Base-by-base conservation (phyloP, 768 basidiomycete species). In the Rossbeevera mucosa region DNA sequence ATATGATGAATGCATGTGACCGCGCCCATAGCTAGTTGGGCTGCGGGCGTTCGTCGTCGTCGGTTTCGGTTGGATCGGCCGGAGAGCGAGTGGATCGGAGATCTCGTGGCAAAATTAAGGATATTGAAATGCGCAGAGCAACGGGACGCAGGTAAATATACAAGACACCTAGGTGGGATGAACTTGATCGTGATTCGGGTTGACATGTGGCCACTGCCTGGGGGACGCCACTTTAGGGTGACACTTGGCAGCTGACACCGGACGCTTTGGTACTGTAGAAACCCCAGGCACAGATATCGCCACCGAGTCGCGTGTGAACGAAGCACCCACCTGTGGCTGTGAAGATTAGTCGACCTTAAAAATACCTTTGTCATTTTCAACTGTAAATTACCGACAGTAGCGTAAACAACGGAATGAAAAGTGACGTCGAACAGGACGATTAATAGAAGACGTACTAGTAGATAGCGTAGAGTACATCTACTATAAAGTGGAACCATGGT, bases 381-480 rank as follows among this genome's bases (percentile, higher is more conserved):
- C 49, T 65, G 53, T 55, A 53, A 56, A 57, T 66, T 55, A 57
- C 50, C 53, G 54, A 61, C 41, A 42, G 54, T 66, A 58, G 53
- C 61, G 61, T 62, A 66, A 68, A 52, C 47, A 44, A 33, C 44
- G 26, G 36, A 48, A 57, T 49, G 43, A 52, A 53, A 53, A 52
- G 55, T 57, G 64, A 59, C 56, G 56, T 53, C 40, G 54, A 57
- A 43, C 50, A 16, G 54, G 46, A 47, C 47, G 28, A 68, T 68
- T 66, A 68, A 63, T 61, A 54, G 56, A 63, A 59, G 55, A 44
- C 54, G 66, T 69, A 71, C 52, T 55, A 50, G 61, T 69, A 69
- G 63, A 62, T 67, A 69, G 55, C 57, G 59, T 60, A 46, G 61
- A 55, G 56, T 69, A 62, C 61, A 71, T 69, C 63, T 68, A 69